phyloP scores from a whole-genome alignment of 305 asterid species.

The Ajuga reptans region DNA sequence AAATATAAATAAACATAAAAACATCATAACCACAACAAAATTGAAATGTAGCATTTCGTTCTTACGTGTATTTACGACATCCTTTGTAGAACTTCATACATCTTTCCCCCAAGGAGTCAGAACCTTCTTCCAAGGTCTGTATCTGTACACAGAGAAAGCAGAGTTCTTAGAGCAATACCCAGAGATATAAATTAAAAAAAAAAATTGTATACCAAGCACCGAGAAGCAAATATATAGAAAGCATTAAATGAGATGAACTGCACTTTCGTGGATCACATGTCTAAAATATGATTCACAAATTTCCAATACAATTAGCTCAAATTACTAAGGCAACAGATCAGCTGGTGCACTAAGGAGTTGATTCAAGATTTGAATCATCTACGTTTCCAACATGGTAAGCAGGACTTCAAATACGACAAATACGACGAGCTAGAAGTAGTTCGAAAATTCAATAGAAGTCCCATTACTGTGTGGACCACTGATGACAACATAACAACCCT shows the following conservation, averaged over 20 bases:
- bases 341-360: not conserved
- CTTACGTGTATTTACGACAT: slow-evolving; percentile 98
- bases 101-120: slow-evolving; percentile 86
- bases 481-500: slow-evolving; percentile 7
- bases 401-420: not conserved
- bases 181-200: not conserved
- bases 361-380: not conserved
- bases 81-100: slow-evolving; percentile 95
- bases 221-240: slow-evolving; percentile 6
- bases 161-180: slow-evolving; percentile 4
- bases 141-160: slow-evolving; percentile 44
- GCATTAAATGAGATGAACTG: slow-evolving; percentile 1
- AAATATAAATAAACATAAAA: not conserved
- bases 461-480: not conserved
- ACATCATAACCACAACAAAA: not conserved
- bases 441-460: not conserved
- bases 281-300: slow-evolving; percentile 1
- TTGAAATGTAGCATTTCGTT: slow-evolving; percentile 14
- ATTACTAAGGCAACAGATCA: slow-evolving; percentile 7
- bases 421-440: not conserved
- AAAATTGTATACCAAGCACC: not conserved
- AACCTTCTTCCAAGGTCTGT: slow-evolving; percentile 91
- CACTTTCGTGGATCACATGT: not conserved
- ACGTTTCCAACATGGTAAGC: not conserved
- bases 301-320: slow-evolving; percentile 16